These are phyloP conservation scores for Lentinula edodes DNA, from an alignment of 768 basidiomycete species.

Conservation along the genomic window DNA sequence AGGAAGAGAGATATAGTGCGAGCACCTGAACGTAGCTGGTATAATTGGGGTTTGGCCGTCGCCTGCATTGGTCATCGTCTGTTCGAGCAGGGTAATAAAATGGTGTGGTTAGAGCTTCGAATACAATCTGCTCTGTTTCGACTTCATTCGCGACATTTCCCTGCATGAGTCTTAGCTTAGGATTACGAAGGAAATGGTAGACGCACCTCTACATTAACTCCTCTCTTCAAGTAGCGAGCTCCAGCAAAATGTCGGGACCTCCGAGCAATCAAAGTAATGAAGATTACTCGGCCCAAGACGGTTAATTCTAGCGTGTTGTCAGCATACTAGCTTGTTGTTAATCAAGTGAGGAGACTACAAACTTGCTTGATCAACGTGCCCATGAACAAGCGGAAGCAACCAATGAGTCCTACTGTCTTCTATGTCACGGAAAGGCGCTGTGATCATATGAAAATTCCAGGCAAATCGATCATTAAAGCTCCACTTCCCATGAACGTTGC, in stretches of 20 bases:
- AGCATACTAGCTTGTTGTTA: background rate
- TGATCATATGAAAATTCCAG: slow-evolving; percentile 91
- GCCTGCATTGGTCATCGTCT: slow-evolving; percentile 25
- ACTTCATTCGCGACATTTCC: slow-evolving; percentile 99
- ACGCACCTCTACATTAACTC: slow-evolving; percentile 85
- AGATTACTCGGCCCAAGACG: slow-evolving; percentile 84
- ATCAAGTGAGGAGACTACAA: slow-evolving; percentile 20
- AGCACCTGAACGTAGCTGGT: slow-evolving; percentile 90
- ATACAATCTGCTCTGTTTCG: slow-evolving; percentile 96
- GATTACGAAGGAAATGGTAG: too few relatives aligned
- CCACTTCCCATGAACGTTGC: slow-evolving; percentile 43
- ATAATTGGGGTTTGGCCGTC: slow-evolving; percentile 76
- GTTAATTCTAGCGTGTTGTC: slow-evolving; percentile 62
- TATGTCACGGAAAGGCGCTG: slow-evolving; percentile 51
- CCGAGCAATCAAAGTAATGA: slow-evolving; percentile 91
- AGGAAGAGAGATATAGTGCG: background rate
- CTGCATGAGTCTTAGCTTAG: slow-evolving; percentile 29
- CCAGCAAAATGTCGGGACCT: slow-evolving; percentile 95
- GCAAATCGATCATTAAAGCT: slow-evolving; percentile 84
- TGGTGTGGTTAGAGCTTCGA: slow-evolving; percentile 82
- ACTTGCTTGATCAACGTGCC: slow-evolving; percentile 99
- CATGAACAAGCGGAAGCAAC: slow-evolving; percentile 90
- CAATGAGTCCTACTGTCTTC: slow-evolving; percentile 59
- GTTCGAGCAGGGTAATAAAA: slow-evolving; percentile 68
- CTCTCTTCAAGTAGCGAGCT: slow-evolving; percentile 89